phyloP scores from a whole-genome alignment of 2,329 filamentous ascomycete genomes.

The Trichophyton benhamiae region DNA sequence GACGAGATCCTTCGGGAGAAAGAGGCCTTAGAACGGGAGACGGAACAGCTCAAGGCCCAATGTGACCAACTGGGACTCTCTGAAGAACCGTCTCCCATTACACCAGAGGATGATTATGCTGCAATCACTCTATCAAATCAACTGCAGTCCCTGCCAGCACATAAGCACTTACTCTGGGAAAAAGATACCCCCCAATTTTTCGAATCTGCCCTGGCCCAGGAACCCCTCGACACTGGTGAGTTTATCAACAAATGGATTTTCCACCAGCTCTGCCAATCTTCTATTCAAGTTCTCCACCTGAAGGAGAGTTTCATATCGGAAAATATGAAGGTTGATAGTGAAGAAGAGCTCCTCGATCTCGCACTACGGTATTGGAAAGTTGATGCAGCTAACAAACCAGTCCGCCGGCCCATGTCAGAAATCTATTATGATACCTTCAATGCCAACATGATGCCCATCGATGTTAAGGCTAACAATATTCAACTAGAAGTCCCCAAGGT shows the following conservation, averaged over 20 bases:
- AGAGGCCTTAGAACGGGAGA: slow-evolving; percentile 13
- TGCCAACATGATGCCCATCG: neutral
- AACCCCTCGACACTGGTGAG: slow-evolving; percentile 12
- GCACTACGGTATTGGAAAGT: neutral
- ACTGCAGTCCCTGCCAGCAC: neutral
- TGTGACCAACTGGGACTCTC: slow-evolving; percentile 15
- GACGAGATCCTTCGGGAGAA: slow-evolving; percentile 16
- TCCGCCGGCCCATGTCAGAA: neutral
- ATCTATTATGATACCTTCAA: neutral
- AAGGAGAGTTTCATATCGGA: slow-evolving; percentile 16
- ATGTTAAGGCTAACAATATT: neutral
- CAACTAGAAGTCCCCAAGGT: neutral
- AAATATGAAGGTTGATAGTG: slow-evolving; percentile 8
- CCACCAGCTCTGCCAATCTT: slow-evolving; percentile 22
- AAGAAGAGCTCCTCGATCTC: neutral
- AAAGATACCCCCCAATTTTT: slow-evolving; percentile 15
- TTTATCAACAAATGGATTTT: slow-evolving; percentile 24
- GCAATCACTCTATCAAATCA: neutral
- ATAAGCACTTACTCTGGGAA: slow-evolving; percentile 2
- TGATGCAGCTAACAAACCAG: slow-evolving; percentile 1
- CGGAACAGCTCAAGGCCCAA: slow-evolving; percentile 13
- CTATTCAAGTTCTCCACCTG: slow-evolving; percentile 18
- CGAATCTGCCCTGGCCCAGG: slow-evolving; percentile 10
- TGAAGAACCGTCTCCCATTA: neutral
- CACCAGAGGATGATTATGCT: no score